Conservation (phyloP, 257 asterid genomes). For the Nicotiana attenuata region DNA sequence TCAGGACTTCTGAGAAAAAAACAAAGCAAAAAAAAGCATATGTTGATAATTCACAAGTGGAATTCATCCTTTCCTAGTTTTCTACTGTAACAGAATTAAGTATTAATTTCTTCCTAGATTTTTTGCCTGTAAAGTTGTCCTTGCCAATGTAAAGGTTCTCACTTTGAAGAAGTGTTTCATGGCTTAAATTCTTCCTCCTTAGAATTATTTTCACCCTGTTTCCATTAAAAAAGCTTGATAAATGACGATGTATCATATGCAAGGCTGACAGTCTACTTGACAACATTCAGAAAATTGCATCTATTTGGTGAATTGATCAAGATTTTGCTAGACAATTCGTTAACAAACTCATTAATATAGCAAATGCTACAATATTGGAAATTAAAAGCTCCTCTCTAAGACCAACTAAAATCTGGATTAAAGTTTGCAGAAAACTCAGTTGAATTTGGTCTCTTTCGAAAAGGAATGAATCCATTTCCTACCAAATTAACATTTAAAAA, state of each 20-base stretch:
- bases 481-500: no score
- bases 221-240: background rate
- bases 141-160: background rate
- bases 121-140: background rate
- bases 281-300: no score
- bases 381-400: no score
- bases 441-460: no score
- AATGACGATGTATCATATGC: background rate
- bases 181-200: background rate
- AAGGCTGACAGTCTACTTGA: background rate
- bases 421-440: no score
- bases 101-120: background rate
- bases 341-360: no score
- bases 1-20: background rate
- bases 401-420: no score
- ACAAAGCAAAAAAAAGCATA: background rate
- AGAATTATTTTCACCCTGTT: background rate
- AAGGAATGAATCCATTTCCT: no score
- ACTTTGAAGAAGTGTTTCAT: background rate
- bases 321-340: no score
- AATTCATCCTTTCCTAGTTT: background rate
- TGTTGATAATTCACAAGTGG: background rate
- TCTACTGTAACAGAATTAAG: background rate
- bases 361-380: no score
- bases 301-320: no score